These are phyloP conservation scores for Aspergillus fijiensis DNA, from an alignment of 2,329 filamentous ascomycete genomes.

Conservation along the genomic window DNA sequence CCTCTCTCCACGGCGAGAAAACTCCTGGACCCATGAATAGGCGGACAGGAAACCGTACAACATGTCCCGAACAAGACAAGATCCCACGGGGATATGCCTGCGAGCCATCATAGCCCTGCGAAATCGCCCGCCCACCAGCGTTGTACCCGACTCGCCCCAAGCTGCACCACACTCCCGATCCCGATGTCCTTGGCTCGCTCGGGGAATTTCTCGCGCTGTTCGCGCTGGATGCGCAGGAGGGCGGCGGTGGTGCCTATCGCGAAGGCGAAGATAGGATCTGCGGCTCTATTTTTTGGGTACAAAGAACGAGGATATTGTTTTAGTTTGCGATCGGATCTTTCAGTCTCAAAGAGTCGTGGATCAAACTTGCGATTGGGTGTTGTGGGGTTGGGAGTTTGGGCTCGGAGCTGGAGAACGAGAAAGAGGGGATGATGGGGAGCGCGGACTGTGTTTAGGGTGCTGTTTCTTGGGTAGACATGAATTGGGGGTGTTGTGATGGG, in stretches of 20 bases:
- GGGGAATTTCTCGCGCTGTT: slow-evolving; percentile 51
- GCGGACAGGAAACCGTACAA: too few relatives aligned
- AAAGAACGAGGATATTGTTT: background rate
- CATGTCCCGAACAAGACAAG: too few relatives aligned
- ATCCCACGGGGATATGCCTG: background rate
- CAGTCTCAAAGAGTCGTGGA: too few relatives aligned
- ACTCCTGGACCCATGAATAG: too few relatives aligned
- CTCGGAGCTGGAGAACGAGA: background rate
- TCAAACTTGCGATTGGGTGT: background rate
- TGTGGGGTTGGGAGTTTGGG: background rate
- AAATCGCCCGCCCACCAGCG: slow-evolving; percentile 46
- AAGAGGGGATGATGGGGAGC: slow-evolving; percentile 4
- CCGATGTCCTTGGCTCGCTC: slow-evolving; percentile 36
- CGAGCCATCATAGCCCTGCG: slow-evolving; percentile 25
- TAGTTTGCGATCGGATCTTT: slow-evolving; percentile 2
- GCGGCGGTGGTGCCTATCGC: slow-evolving; percentile 54
- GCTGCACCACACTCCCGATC: slow-evolving; percentile 29
- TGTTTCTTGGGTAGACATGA: background rate
- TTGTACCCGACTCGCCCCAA: slow-evolving; percentile 33
- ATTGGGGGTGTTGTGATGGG: background rate
- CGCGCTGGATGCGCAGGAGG: slow-evolving; percentile 53
- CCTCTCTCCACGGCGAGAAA: too few relatives aligned
- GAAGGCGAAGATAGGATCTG: slow-evolving; percentile 55
- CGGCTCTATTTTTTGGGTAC: slow-evolving; percentile 37
- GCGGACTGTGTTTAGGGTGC: background rate